phyloP scores from a whole-genome alignment of 345 rosid genomes.

The Aethionema arabicum region DNA sequence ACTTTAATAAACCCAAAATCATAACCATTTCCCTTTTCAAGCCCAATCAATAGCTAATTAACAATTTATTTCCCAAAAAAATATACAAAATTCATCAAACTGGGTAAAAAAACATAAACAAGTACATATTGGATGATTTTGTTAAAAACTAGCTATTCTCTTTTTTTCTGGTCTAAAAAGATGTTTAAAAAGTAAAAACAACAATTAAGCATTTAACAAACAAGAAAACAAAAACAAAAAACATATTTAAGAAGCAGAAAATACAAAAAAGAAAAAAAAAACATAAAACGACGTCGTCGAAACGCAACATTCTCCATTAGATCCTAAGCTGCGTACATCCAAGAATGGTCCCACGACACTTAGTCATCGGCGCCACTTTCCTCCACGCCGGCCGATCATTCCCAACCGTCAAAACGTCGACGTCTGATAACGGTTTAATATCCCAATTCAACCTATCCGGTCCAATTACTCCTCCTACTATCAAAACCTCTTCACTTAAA shows the following conservation, averaged over 20 bases:
- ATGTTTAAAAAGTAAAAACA: no score
- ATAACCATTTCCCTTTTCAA: no score
- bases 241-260: slow-evolving; percentile 18
- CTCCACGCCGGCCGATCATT: slow-evolving; percentile 80
- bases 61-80: no score
- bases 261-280: slow-evolving; percentile 6
- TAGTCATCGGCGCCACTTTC: slow-evolving; percentile 73
- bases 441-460: slow-evolving; percentile 81
- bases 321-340: slow-evolving; percentile 83
- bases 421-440: slow-evolving; percentile 68
- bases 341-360: slow-evolving; percentile 76
- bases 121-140: slow-evolving; percentile 4
- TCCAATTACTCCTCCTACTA: slow-evolving; percentile 91
- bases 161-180: not conserved
- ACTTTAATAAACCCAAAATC: no score
- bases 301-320: slow-evolving; percentile 30
- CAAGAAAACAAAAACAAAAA: slow-evolving; percentile 16
- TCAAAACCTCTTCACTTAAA: slow-evolving; percentile 63
- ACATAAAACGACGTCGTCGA: not conserved
- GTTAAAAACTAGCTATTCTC: not conserved
- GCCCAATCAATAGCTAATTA: no score
- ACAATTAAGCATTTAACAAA: no score
- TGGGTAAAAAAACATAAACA: no score
- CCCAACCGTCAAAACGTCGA: slow-evolving; percentile 58
- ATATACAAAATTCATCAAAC: no score